phyloP scores from a whole-genome alignment of 345 rosid genomes.

The Eucalyptus urophylla region DNA sequence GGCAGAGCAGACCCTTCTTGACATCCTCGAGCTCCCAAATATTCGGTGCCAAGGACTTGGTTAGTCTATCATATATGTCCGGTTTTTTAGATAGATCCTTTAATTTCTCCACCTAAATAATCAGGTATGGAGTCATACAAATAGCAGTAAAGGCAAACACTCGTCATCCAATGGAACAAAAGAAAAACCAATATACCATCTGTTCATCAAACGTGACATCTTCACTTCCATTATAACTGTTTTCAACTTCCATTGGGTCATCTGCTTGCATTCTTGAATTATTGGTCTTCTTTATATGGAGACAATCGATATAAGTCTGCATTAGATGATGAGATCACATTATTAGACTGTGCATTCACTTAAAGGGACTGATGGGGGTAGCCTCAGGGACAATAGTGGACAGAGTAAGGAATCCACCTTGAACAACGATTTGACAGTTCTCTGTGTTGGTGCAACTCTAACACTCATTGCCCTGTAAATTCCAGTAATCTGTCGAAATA shows the following conservation, averaged over 20 bases:
- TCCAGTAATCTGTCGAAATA: constrained; percentile 58
- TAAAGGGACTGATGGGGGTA: not conserved
- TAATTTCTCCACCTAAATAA: constrained; percentile 47
- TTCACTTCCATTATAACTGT: constrained; percentile 33
- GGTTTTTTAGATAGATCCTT: constrained; percentile 60
- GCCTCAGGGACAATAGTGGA: not conserved
- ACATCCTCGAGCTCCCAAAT: constrained; percentile 97
- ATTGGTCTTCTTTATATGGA: constrained; percentile 78
- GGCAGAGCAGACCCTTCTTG: constrained; percentile 89
- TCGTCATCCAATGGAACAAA: not conserved
- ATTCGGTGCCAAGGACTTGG: constrained; percentile 83
- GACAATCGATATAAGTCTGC: constrained; percentile 91
- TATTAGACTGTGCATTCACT: not conserved
- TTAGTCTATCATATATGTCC: constrained; percentile 74
- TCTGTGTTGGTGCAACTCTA: constrained; percentile 69
- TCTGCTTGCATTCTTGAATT: constrained; percentile 72
- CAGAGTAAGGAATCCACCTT: constrained; percentile 30
- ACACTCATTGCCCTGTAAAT: constrained; percentile 96
- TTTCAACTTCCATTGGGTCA: constrained; percentile 73
- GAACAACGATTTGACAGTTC: constrained; percentile 93
- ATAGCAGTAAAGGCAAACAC: not conserved
- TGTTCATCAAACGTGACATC: constrained; percentile 56
- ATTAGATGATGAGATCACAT: not conserved
- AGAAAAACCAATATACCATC: constrained; percentile 14
- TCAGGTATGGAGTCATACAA: not conserved